Percentiles rank a stretch among this genome's conserved stretches.
phyloP scores from a whole-genome alignment of 768 basidiomycete species.

The Fistulinella prunicolor region DNA sequence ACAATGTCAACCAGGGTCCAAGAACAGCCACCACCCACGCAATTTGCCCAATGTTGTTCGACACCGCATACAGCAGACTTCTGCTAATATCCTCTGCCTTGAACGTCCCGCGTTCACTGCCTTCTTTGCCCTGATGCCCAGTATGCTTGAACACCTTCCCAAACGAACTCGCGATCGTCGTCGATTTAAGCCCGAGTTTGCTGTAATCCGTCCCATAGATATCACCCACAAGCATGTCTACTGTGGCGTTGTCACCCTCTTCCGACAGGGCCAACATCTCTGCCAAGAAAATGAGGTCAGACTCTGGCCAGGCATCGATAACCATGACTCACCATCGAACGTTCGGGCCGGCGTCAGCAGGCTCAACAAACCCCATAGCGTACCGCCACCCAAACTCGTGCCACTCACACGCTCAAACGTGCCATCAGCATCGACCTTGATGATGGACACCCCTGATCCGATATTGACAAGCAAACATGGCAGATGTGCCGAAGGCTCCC shows the following conservation, averaged over 20 bases:
- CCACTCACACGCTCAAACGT: slow-evolving; percentile 95
- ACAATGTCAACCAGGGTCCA: neutral
- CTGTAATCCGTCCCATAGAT: slow-evolving; percentile 99
- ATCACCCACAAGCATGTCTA: slow-evolving; percentile 99
- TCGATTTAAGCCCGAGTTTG: slow-evolving; percentile 93
- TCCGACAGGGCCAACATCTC: slow-evolving; percentile 97
- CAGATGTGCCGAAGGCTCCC: slow-evolving; percentile 79
- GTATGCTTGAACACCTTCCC: slow-evolving; percentile 97
- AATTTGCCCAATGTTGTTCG: slow-evolving; percentile 99
- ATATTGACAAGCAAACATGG: slow-evolving; percentile 98
- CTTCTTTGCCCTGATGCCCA: slow-evolving; percentile 34
- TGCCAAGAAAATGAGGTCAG: slow-evolving; percentile 33
- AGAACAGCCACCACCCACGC: slow-evolving; percentile 64
- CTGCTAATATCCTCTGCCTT: slow-evolving; percentile 91
- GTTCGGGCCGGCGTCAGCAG: slow-evolving; percentile 90
- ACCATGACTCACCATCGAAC: slow-evolving; percentile 82
- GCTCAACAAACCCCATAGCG: slow-evolving; percentile 93
- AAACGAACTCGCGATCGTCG: slow-evolving; percentile 96
- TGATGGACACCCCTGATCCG: slow-evolving; percentile 95
- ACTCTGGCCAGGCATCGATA: neutral
- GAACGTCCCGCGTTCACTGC: slow-evolving; percentile 64
- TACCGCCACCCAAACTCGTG: slow-evolving; percentile 95
- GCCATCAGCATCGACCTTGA: slow-evolving; percentile 95
- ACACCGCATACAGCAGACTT: slow-evolving; percentile 92
- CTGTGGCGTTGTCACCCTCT: slow-evolving; percentile 85